These are phyloP conservation scores for Batkoa obscura DNA, from an alignment of 371 early-diverging fungal genomes.

Conservation along the genomic window DNA sequence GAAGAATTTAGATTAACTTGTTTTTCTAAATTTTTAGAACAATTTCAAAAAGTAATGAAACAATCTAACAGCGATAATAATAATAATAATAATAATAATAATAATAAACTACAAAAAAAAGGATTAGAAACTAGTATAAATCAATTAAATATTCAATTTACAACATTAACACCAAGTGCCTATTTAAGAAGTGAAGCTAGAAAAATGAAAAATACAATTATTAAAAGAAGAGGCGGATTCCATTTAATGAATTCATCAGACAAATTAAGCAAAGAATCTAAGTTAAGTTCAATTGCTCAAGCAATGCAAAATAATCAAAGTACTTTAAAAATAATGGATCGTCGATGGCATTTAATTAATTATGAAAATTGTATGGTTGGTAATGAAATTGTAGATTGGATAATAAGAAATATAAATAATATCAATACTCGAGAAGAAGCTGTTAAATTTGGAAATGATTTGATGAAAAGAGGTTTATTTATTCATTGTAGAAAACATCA, in stretches of 20 bases:
- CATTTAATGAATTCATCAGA: not conserved
- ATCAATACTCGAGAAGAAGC: constrained; percentile 68
- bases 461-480: constrained; percentile 57
- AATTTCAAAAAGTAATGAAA: constrained; percentile 38
- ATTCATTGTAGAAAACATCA: constrained; percentile 53
- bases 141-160: constrained; percentile 11
- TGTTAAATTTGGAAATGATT: constrained; percentile 53
- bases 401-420: constrained; percentile 55
- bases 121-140: not conserved
- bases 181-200: constrained; percentile 8
- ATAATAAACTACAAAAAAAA: too few species aligned
- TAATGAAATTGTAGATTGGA: constrained; percentile 79
- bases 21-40: constrained; percentile 67
- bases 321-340: constrained; percentile 54
- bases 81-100: too few species aligned
- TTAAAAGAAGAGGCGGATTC: not conserved
- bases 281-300: constrained; percentile 36
- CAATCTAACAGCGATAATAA: constrained; percentile 11
- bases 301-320: constrained; percentile 51
- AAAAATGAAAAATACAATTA: not conserved
- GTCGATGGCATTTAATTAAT: constrained; percentile 75
- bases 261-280: constrained; percentile 20
- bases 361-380: constrained; percentile 68
- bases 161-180: constrained; percentile 7
- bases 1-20: constrained; percentile 77